Percentiles rank a stretch among this genome's conserved stretches.
These are phyloP conservation scores for Neoboletus subvelutipes DNA, from an alignment of 768 basidiomycete genomes.

Conservation along the genomic window DNA sequence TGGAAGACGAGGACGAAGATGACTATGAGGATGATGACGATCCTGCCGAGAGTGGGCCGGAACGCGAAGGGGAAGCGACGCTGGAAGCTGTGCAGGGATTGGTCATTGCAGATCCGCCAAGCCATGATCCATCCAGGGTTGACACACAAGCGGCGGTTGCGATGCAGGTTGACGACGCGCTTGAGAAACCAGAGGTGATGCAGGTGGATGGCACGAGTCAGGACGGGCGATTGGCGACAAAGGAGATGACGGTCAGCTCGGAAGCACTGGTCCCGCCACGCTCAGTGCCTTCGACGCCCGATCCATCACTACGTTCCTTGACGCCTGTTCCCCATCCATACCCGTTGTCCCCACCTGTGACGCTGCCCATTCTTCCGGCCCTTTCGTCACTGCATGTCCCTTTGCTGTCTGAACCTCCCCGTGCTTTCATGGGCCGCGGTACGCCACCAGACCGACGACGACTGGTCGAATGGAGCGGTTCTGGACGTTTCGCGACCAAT, in stretches of 20 bases:
- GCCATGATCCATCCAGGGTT: neutral
- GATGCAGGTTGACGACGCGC: constrained; percentile 6
- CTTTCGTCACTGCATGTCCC: constrained; percentile 35
- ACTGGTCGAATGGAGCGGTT: constrained; percentile 31
- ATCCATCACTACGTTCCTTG: constrained; percentile 3
- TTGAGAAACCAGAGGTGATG: neutral
- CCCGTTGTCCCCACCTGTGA: constrained; percentile 4
- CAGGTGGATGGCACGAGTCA: neutral
- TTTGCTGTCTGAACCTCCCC: constrained; percentile 31
- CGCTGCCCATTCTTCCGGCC: constrained; percentile 16
- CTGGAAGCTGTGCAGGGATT: constrained; percentile 15
- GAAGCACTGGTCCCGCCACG: neutral
- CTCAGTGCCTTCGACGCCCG: neutral
- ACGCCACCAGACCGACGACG: constrained; percentile 32
- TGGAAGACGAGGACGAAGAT: constrained; percentile 34
- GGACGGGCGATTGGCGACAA: neutral
- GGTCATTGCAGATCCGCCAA: constrained; percentile 6
- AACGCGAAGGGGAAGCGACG: constrained; percentile 15
- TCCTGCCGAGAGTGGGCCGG: constrained; percentile 5
- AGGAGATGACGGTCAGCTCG: neutral
- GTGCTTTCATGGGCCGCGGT: constrained; percentile 36
- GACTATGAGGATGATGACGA: constrained; percentile 34
- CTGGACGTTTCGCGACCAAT: constrained; percentile 14
- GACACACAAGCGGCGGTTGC: neutral
- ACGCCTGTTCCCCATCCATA: constrained; percentile 5